Conservation (phyloP, 2,329 filamentous ascomycete genomes). For the Trichoderma koningii region DNA sequence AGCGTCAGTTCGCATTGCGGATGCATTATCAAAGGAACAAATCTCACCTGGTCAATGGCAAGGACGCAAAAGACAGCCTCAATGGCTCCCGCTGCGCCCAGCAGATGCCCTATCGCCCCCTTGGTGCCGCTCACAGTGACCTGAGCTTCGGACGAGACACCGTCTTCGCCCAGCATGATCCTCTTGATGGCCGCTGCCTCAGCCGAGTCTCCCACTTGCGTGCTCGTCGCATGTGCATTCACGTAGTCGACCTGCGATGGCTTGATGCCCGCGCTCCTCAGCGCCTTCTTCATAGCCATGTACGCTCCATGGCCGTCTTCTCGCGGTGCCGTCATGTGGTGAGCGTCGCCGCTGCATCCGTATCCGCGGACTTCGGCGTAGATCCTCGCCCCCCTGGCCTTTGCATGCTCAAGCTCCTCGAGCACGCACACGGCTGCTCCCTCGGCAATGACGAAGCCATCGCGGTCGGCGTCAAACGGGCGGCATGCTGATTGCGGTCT, state of each 20-base stretch:
- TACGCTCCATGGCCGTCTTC: slow-evolving; percentile 80
- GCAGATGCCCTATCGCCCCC: slow-evolving; percentile 84
- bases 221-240: slow-evolving; percentile 94
- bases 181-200: slow-evolving; percentile 81
- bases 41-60: slow-evolving; percentile 72
- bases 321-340: slow-evolving; percentile 90
- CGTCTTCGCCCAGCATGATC: slow-evolving; percentile 73
- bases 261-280: slow-evolving; percentile 69
- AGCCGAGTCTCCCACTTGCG: slow-evolving; percentile 79
- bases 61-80: slow-evolving; percentile 86
- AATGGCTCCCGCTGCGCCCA: slow-evolving; percentile 87
- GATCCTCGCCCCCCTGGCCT: slow-evolving; percentile 72
- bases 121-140: slow-evolving; percentile 93
- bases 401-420: slow-evolving; percentile 89
- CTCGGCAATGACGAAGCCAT: slow-evolving; percentile 91
- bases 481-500: slow-evolving; percentile 71
- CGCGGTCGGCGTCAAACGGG: slow-evolving; percentile 79
- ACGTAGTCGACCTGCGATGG: slow-evolving; percentile 82
- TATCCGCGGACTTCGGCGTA: slow-evolving; percentile 91
- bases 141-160: slow-evolving; percentile 59
- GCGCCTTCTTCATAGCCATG: slow-evolving; percentile 80
- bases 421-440: slow-evolving; percentile 85
- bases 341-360: slow-evolving; percentile 84
- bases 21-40: slow-evolving; percentile 8
- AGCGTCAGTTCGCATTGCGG: background rate